phyloP scores from a whole-genome alignment of 495 filamentous ascomycete species.

The Filosporella fistucella region DNA sequence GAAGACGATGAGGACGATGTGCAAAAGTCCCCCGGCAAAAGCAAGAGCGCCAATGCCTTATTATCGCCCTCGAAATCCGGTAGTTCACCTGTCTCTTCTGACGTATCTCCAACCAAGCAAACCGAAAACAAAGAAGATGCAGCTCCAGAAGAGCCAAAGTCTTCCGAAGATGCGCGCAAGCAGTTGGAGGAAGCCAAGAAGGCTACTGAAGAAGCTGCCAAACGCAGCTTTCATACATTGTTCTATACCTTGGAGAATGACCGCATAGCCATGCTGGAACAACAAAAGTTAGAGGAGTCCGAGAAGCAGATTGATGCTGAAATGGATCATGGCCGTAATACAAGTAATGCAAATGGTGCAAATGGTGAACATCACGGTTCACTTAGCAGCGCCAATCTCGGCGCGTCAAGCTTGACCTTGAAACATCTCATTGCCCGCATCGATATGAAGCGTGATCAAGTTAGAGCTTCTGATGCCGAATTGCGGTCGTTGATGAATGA shows the following conservation, averaged over 20 bases:
- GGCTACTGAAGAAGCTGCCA: conserved; percentile 85
- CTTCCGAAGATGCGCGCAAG: conserved; percentile 83
- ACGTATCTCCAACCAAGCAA: conserved; percentile 43
- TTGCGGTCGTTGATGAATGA: conserved; percentile 90
- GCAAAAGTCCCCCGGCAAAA: conserved; percentile 52
- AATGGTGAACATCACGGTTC: conserved; percentile 65
- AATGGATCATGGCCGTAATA: conserved; percentile 64
- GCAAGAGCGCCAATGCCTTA: conserved; percentile 49
- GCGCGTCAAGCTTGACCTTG: conserved; percentile 92
- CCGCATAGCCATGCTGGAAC: conserved; percentile 92
- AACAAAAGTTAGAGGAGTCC: conserved; percentile 93
- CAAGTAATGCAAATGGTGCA: conserved; percentile 35
- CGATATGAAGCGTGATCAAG: conserved; percentile 82
- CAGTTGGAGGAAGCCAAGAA: conserved; percentile 92
- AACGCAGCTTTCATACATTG: conserved; percentile 80
- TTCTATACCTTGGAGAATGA: conserved; percentile 97
- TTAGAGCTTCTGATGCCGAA: conserved; percentile 87
- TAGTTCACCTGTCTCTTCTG: conserved; percentile 50
- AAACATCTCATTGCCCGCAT: conserved; percentile 96
- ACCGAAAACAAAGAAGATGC: conserved; percentile 41
- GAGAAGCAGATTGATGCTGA: conserved; percentile 95
- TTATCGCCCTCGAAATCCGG: conserved; percentile 54
- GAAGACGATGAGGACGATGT: conserved; percentile 59
- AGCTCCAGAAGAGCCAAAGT: conserved; percentile 48
- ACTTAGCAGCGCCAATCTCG: conserved; percentile 87